Evolutionary conservation across 768 basidiomycete genomes (phyloP).

Genomic region (Arthromyces matolae): DNA sequence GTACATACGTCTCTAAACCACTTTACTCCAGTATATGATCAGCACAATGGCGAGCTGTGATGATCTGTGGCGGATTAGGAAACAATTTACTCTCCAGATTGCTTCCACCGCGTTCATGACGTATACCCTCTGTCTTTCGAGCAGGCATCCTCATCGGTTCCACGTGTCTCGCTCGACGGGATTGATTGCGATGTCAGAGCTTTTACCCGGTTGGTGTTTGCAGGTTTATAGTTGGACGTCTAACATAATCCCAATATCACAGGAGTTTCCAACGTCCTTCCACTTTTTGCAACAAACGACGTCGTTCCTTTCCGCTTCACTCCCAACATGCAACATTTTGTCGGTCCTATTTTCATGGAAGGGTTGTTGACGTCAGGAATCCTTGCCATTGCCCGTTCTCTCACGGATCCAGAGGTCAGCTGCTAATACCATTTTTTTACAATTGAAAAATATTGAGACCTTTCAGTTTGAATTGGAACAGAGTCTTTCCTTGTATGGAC

Average conservation of each 20-base stretch:
- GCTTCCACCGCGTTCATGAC: constrained; percentile 92
- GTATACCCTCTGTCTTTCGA: constrained; percentile 78
- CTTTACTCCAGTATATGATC: constrained; percentile 73
- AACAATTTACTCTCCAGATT: constrained; percentile 90
- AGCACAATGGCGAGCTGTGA: constrained; percentile 78
- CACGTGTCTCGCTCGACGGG: constrained; percentile 89
- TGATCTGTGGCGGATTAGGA: constrained; percentile 95
- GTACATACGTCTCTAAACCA: neutral
- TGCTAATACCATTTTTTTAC: neutral
- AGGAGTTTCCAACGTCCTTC: constrained; percentile 44
- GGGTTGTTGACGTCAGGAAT: constrained; percentile 83
- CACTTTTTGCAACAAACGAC: constrained; percentile 75
- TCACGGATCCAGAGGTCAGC: constrained; percentile 88
- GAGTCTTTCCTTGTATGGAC: constrained; percentile 84
- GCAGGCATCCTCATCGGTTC: constrained; percentile 81
- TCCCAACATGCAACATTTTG: constrained; percentile 91
- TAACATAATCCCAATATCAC: neutral
- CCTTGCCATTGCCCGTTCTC: constrained; percentile 85
- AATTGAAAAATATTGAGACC: neutral
- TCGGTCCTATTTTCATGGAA: constrained; percentile 86
- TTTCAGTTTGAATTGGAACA: constrained; percentile 86
- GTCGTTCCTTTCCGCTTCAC: constrained; percentile 96
- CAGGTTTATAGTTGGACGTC: neutral
- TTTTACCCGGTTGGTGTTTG: constrained; percentile 65
- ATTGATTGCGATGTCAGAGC: constrained; percentile 87